phyloP scores from a whole-genome alignment of 441 rosid species.

The Erysimum cheiri region DNA sequence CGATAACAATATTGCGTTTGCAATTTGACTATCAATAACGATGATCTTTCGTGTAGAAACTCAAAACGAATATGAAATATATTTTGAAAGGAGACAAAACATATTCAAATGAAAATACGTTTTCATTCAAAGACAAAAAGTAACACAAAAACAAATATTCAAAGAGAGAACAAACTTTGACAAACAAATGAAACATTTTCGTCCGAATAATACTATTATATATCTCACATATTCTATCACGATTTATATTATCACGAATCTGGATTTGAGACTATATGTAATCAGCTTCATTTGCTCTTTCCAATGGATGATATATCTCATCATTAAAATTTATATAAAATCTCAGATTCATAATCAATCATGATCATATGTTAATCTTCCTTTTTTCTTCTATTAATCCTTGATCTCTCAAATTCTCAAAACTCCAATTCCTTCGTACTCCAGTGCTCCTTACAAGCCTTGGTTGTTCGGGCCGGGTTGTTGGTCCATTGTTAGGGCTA shows the following conservation, averaged over 20 bases:
- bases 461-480: slow-evolving; percentile 46
- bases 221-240: slow-evolving; percentile 25
- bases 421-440: slow-evolving; percentile 93
- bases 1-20: not conserved
- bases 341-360: slow-evolving; percentile 27
- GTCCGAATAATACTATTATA: slow-evolving; percentile 17
- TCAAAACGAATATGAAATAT: not conserved
- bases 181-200: not conserved
- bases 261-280: slow-evolving; percentile 31
- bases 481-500: slow-evolving; percentile 17
- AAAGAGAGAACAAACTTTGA: slow-evolving; percentile 18
- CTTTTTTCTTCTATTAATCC: slow-evolving; percentile 34
- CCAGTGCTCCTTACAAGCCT: slow-evolving; percentile 77
- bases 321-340: slow-evolving; percentile 12
- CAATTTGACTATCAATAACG: not conserved
- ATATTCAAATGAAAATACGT: not conserved
- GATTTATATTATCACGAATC: slow-evolving; percentile 30
- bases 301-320: not conserved
- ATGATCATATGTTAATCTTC: slow-evolving; percentile 26
- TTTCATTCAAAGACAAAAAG: not conserved
- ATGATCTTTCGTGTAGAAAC: not conserved
- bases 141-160: not conserved
- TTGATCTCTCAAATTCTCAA: slow-evolving; percentile 48
- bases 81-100: not conserved
- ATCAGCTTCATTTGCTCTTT: slow-evolving; percentile 2